A percentile compares a stretch with the other conserved stretches of the same genome.
Evolutionary conservation across 805 yeast genomes (phyloP).

Genomic region (Nakazawaea pomicola): DNA sequence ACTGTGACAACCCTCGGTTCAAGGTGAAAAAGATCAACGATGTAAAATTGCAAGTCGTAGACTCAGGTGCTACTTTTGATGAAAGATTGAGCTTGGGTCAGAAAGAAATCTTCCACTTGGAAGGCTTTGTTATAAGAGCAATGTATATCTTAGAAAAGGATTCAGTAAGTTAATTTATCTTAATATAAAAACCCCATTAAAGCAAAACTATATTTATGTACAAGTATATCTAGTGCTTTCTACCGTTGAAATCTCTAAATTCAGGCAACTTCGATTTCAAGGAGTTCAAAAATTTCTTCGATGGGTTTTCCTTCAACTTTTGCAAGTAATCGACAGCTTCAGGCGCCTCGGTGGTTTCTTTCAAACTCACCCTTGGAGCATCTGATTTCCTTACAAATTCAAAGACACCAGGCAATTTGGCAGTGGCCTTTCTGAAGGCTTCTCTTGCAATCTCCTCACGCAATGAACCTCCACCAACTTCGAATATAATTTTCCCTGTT

Average conservation of each 20-base stretch:
- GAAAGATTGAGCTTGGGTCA: constrained; percentile 83
- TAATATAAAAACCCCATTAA: constrained; percentile 2
- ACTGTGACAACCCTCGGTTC: constrained; percentile 16
- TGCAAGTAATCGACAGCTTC: constrained; percentile 49
- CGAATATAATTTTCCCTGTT: constrained; percentile 89
- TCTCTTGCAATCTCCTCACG: constrained; percentile 91
- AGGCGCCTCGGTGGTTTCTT: constrained; percentile 37
- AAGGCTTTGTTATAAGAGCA: constrained; percentile 85
- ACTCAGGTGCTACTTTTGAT: constrained; percentile 65
- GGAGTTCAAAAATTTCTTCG: constrained; percentile 55
- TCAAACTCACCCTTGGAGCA: constrained; percentile 68
- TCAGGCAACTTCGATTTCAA: constrained; percentile 46
- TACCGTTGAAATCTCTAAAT: constrained; percentile 36
- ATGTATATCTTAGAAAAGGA: constrained; percentile 68
- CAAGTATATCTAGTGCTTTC: constrained; percentile 14
- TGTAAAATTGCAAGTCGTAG: constrained; percentile 44
- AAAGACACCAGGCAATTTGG: constrained; percentile 86
- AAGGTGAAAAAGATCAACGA: constrained; percentile 17
- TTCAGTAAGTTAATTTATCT: constrained; percentile 5
- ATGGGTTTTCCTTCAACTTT: constrained; percentile 53
- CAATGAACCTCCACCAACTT: constrained; percentile 60
- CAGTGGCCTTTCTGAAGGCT: constrained; percentile 84
- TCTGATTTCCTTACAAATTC: constrained; percentile 71
- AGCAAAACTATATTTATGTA: constrained; percentile 8
- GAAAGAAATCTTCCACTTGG: constrained; percentile 90